phyloP scores from a whole-genome alignment of 1,284 basidiomycete species.

The Puccinia coronata region DNA sequence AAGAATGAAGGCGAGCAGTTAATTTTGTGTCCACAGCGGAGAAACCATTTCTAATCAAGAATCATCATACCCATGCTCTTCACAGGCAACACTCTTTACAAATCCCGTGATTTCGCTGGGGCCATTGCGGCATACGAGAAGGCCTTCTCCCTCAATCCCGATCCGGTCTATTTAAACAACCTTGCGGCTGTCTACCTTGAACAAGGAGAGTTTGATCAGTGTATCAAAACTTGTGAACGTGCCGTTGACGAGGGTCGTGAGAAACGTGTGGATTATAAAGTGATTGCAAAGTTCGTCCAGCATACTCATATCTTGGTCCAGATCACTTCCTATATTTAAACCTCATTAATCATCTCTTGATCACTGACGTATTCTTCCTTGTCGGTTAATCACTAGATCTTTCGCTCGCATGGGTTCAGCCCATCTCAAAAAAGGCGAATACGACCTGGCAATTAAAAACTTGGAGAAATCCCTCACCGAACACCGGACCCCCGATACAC shows the following conservation, averaged over 20 bases:
- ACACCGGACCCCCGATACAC: conserved; percentile 90
- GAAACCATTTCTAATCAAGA: neutral
- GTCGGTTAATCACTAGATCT: conserved; percentile 65
- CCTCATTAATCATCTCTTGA: neutral
- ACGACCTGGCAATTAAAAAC: conserved; percentile 78
- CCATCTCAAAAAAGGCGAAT: conserved; percentile 79
- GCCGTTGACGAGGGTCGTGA: conserved; percentile 88
- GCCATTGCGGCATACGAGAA: conserved; percentile 30
- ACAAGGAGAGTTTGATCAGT: conserved; percentile 83
- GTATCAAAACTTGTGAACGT: conserved; percentile 87
- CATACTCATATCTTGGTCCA: neutral
- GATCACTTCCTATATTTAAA: neutral
- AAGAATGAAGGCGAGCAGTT: conserved; percentile 21
- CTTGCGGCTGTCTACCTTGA: conserved; percentile 84
- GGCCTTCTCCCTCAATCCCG: conserved; percentile 34
- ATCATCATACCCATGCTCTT: neutral
- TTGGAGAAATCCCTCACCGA: conserved; percentile 83
- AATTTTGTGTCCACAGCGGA: neutral
- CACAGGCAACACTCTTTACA: conserved; percentile 29
- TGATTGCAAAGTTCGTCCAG: conserved; percentile 63
- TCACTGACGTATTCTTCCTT: conserved; percentile 52
- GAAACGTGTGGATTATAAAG: conserved; percentile 65
- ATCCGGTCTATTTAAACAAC: conserved; percentile 54
- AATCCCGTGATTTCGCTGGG: conserved; percentile 26
- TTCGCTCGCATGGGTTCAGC: conserved; percentile 85